Evolutionary conservation across 2,329 filamentous ascomycete genomes (phyloP).

Genomic region (Apiospora kogelbergensis): DNA sequence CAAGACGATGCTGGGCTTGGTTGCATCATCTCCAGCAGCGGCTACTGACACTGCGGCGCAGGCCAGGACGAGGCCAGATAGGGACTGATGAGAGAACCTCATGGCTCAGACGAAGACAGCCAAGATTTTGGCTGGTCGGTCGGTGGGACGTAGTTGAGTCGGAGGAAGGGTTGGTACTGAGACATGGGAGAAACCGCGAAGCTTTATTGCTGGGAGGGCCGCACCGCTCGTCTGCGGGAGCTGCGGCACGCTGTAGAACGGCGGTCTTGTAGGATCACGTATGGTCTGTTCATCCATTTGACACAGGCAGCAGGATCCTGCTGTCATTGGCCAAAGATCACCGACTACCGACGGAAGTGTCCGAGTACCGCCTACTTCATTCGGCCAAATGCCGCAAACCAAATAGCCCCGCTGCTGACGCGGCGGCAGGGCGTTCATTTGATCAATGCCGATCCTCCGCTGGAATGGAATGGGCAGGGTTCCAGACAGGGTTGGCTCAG

Average conservation of each 20-base stretch:
- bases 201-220: neutral
- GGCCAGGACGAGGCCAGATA: neutral
- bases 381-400: neutral
- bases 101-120: neutral
- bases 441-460: neutral
- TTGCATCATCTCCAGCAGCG: neutral
- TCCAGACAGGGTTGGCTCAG: too few species aligned
- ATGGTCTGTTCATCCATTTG: neutral
- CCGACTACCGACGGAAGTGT: too few species aligned
- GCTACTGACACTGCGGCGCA: neutral
- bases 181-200: neutral
- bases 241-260: neutral
- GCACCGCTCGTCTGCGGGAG: neutral
- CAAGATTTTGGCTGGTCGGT: neutral
- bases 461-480: too few species aligned
- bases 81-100: neutral
- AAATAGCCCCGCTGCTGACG: neutral
- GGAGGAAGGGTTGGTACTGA: neutral
- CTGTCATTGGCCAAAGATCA: neutral
- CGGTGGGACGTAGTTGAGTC: neutral
- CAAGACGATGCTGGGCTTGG: conserved; percentile 60
- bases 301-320: neutral
- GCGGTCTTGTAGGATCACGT: neutral
- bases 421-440: neutral
- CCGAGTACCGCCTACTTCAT: too few species aligned